A percentile compares a stretch with the other conserved stretches of the same genome.
Evolutionary conservation across 2,329 filamentous ascomycete species (phyloP).

Genomic region (Stachybotrys chlorohalonatus): DNA sequence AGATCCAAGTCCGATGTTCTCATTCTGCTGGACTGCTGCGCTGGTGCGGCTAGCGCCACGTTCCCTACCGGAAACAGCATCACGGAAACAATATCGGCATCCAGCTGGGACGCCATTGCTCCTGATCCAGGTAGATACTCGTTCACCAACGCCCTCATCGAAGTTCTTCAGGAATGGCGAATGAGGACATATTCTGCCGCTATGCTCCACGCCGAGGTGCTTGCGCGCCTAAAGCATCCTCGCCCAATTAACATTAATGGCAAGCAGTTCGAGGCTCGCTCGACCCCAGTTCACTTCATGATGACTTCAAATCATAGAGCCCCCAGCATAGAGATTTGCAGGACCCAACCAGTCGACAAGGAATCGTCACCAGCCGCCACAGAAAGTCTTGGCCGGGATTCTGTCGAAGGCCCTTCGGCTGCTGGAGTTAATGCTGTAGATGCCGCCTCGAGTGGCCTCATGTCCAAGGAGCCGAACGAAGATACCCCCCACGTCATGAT

Average conservation of each 20-base stretch:
- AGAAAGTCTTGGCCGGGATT: conserved; percentile 3
- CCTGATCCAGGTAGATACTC: conserved; percentile 51
- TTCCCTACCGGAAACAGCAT: conserved; percentile 50
- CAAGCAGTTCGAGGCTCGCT: conserved; percentile 46
- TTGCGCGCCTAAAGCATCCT: conserved; percentile 52
- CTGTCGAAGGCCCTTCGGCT: conserved; percentile 8
- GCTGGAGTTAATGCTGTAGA: conserved; percentile 7
- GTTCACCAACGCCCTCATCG: conserved; percentile 50
- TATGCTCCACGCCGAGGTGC: conserved; percentile 51
- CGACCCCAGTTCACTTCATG: conserved; percentile 54
- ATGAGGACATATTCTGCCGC: conserved; percentile 46
- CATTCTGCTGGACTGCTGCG: conserved; percentile 51
- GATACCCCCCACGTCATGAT: conserved; percentile 53
- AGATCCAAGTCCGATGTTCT: conserved; percentile 47
- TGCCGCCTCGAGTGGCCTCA: conserved; percentile 16
- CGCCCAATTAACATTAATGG: conserved; percentile 48
- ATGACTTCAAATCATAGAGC: conserved; percentile 52
- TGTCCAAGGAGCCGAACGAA: conserved; percentile 38
- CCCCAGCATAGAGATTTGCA: conserved; percentile 47
- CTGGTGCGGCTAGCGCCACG: conserved; percentile 49
- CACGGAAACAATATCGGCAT: conserved; percentile 53
- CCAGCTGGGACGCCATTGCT: conserved; percentile 53
- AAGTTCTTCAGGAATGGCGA: conserved; percentile 49
- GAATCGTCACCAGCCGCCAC: conserved; percentile 9
- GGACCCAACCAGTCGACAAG: conserved; percentile 16